Base-by-base conservation (phyloP, 495 filamentous ascomycete species). In the Penicillium verhagenii region DNA sequence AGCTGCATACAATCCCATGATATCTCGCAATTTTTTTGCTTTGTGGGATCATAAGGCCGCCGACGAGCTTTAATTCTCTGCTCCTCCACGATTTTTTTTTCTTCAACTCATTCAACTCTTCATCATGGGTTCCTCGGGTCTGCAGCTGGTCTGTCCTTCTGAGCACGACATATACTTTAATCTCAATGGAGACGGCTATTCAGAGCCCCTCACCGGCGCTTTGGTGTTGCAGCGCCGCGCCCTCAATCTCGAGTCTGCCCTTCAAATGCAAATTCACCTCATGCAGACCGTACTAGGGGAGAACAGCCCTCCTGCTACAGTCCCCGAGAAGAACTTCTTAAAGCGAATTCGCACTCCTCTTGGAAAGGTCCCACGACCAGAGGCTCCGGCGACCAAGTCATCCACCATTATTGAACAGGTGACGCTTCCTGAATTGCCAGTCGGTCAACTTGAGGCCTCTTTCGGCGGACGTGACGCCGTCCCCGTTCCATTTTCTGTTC, bases 61-160 rank as follows among this genome's bases (percentile, higher is more conserved):
- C 11, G 21, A n/a, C 4, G 6, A 35, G 33, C 13, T 6, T 35
- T 35, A 35, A 35, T 3, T 35, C 42, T 45, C 42, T 45, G 14
- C 42, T 25, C 6, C 8, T 45, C 11, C 21, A 4, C 11, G 7
- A 21, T 24, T 21, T 21, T 21, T 43, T 24, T 21, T 2, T 21
- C 19, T 24, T 24, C 23, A 45, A 25, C 8, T 11, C 13, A 16
- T 16, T n/a, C 23, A n/a, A 24, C 26, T 2, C 3, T 43, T 23
- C 39, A 43, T 10, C 42, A 45, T 45, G 42, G 33, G 13, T 4
- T 23, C 18, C 11, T 45, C 23, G 14, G 23, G 23, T 21, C 23
- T 45, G 23, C 42, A 45, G 42, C 42, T 45, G 42, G 42, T 45
- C 42, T 45, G 42, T 45, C 42, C 42, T 24, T 45, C 42, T 24